A percentile compares a stretch with the other conserved stretches of the same genome.
phyloP scores from a whole-genome alignment of 495 filamentous ascomycete species.

The Neurospora terricola region DNA sequence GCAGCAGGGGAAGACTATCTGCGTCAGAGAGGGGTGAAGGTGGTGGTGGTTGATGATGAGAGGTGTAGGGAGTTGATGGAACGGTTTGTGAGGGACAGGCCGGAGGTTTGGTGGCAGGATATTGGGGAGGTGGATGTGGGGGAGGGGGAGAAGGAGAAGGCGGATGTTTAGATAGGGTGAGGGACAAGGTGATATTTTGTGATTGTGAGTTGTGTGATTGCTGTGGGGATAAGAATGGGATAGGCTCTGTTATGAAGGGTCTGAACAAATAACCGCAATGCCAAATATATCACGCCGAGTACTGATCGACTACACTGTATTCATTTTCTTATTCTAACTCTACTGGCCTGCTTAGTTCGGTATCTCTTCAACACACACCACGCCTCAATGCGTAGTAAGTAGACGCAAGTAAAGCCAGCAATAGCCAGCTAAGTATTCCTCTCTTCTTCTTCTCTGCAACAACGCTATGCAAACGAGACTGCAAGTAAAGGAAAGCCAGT shows the following conservation, averaged over 20 bases:
- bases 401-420: background rate
- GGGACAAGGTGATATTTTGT: background rate
- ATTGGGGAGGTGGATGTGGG: background rate
- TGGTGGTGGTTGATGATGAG: slow-evolving; percentile 58
- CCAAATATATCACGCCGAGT: background rate
- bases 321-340: background rate
- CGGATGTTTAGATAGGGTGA: background rate
- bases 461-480: background rate
- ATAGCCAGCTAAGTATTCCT: background rate
- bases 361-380: background rate
- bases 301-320: background rate
- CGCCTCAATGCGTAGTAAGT: background rate
- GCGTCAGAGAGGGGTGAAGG: slow-evolving; percentile 59
- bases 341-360: background rate
- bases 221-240: background rate
- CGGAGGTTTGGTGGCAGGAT: slow-evolving; percentile 56
- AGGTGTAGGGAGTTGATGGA: slow-evolving; percentile 69
- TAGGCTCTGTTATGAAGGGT: background rate
- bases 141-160: background rate
- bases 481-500: background rate
- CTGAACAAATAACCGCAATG: background rate
- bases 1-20: slow-evolving; percentile 61
- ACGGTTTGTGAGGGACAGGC: slow-evolving; percentile 65
- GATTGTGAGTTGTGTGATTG: background rate
- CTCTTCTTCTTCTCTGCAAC: background rate